Evolutionary conservation across 805 yeast species (phyloP).

Genomic region (Nakazawaea ernobii): DNA sequence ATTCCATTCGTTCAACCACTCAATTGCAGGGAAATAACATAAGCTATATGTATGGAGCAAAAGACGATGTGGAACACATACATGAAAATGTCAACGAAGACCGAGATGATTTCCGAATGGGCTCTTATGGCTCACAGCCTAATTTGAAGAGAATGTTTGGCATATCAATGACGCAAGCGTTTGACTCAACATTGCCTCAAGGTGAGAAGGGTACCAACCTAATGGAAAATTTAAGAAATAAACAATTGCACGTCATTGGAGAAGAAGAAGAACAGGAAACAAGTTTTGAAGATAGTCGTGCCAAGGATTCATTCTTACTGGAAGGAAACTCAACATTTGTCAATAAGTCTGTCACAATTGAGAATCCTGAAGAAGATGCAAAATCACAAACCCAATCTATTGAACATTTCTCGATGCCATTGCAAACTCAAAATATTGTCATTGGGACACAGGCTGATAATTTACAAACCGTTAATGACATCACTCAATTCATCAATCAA

Average conservation of each 20-base stretch:
- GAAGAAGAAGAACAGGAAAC: conserved; percentile 9
- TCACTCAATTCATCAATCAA: conserved; percentile 8
- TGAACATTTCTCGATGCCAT: conserved; percentile 7
- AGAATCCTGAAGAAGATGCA: neutral
- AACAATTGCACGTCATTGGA: conserved; percentile 10
- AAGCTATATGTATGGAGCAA: conserved; percentile 6
- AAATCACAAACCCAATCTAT: neutral
- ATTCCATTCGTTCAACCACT: conserved; percentile 8
- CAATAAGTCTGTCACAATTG: conserved; percentile 3
- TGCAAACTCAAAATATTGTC: conserved; percentile 24
- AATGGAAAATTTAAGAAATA: conserved; percentile 10
- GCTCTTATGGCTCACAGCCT: conserved; percentile 11
- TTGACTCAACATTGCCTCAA: conserved; percentile 7
- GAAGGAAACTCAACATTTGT: neutral
- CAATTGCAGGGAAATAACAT: neutral
- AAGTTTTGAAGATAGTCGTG: conserved; percentile 8
- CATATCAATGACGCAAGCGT: conserved; percentile 7
- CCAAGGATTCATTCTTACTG: conserved; percentile 11
- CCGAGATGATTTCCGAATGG: conserved; percentile 11
- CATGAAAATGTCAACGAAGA: conserved; percentile 17
- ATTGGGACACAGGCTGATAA: conserved; percentile 26
- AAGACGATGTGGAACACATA: conserved; percentile 11
- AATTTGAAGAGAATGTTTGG: conserved; percentile 10
- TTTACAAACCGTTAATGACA: neutral
- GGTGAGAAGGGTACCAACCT: neutral